Conservation (phyloP, 1,284 basidiomycete genomes). For the Sanghuangporus sanghuang region DNA sequence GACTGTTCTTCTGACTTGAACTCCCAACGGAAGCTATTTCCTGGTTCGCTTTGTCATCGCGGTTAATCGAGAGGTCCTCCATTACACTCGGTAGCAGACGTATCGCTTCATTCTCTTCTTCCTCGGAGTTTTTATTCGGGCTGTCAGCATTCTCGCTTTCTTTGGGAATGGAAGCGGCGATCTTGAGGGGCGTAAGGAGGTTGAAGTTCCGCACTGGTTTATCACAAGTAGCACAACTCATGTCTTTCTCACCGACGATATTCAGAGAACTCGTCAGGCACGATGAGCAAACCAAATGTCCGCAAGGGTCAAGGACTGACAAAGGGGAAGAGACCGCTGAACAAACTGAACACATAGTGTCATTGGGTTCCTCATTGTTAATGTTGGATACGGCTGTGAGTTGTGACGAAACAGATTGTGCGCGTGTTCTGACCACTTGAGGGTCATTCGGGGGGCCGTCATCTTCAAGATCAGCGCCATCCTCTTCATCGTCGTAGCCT, state of each 20-base stretch:
- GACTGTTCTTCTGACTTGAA: not conserved
- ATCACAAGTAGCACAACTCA: slow-evolving; percentile 75
- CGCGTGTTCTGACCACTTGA: not conserved
- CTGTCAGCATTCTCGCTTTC: slow-evolving; percentile 16
- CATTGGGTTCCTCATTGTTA: slow-evolving; percentile 16
- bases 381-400: slow-evolving; percentile 7
- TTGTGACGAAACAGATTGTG: slow-evolving; percentile 3
- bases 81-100: slow-evolving; percentile 24
- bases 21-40: not conserved
- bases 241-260: slow-evolving; percentile 80
- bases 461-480: slow-evolving; percentile 15
- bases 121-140: slow-evolving; percentile 21
- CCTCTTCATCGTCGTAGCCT: slow-evolving; percentile 10
- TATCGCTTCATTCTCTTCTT: not conserved
- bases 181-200: slow-evolving; percentile 27
- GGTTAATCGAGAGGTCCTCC: slow-evolving; percentile 16
- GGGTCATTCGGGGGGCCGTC: slow-evolving; percentile 9
- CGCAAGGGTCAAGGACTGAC: slow-evolving; percentile 66
- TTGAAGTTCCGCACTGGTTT: slow-evolving; percentile 63
- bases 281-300: slow-evolving; percentile 67
- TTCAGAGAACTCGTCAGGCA: slow-evolving; percentile 79
- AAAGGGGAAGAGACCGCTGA: slow-evolving; percentile 30
- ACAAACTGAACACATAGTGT: slow-evolving; percentile 45
- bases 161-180: not conserved
- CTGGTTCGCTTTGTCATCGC: not conserved